Percentiles rank a stretch among this genome's conserved stretches.
phyloP scores from a whole-genome alignment of 495 filamentous ascomycete species.

The Staphylotrichum longicolle region DNA sequence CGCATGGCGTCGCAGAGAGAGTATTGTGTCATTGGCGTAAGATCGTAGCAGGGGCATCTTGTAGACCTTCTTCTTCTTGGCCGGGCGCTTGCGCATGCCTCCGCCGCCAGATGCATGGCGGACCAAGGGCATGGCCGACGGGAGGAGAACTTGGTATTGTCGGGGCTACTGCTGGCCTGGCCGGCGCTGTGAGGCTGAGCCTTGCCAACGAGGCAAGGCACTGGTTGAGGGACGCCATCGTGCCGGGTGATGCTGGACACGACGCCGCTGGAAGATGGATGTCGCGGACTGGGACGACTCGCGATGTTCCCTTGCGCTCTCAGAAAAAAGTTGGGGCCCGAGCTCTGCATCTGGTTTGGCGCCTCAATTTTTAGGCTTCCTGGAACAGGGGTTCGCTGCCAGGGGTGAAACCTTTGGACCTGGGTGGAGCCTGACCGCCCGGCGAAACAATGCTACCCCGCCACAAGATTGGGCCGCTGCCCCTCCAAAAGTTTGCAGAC shows the following conservation, averaged over 20 bases:
- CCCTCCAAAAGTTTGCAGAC: slow-evolving; percentile 34
- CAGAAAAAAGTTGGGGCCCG: slow-evolving; percentile 33
- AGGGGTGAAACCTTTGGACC: not conserved
- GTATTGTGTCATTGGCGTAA: slow-evolving; percentile 61
- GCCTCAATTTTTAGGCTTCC: slow-evolving; percentile 25
- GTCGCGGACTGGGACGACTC: slow-evolving; percentile 18
- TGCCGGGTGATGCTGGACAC: slow-evolving; percentile 12
- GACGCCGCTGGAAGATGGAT: not conserved
- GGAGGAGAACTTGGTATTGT: slow-evolving; percentile 45
- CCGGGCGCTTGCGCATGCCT: slow-evolving; percentile 45
- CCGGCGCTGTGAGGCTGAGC: slow-evolving; percentile 44
- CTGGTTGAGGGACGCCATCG: slow-evolving; percentile 46
- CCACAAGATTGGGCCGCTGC: slow-evolving; percentile 20
- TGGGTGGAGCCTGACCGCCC: slow-evolving; percentile 18
- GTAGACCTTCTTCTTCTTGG: slow-evolving; percentile 61
- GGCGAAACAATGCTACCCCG: slow-evolving; percentile 23
- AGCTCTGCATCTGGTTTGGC: not conserved
- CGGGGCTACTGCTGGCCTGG: slow-evolving; percentile 33
- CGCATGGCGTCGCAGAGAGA: slow-evolving; percentile 91
- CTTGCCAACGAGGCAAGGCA: slow-evolving; percentile 64
- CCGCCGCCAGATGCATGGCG: slow-evolving; percentile 41
- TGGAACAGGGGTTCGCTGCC: not conserved
- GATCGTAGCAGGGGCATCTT: slow-evolving; percentile 61
- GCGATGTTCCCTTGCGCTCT: slow-evolving; percentile 1
- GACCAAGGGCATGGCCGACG: slow-evolving; percentile 37